Conservation (phyloP, 495 filamentous ascomycete species). For the Pyrenopolyporus hunteri region DNA sequence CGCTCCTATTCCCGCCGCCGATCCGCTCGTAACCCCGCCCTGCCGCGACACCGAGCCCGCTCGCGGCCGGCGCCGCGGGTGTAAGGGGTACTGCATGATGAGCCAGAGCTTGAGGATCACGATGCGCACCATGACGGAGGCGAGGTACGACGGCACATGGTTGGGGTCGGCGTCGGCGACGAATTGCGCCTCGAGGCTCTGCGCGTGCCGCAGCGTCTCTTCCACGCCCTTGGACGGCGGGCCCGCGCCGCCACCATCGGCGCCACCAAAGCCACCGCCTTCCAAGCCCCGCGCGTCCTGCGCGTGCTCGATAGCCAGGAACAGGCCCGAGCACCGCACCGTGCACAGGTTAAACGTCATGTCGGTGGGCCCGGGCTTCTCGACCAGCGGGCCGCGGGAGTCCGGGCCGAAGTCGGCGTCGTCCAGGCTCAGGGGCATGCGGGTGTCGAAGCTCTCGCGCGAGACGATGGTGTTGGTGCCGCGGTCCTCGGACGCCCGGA, state of each 20-base stretch:
- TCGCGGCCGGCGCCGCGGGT: conserved; percentile 24
- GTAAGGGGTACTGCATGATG: conserved; percentile 65
- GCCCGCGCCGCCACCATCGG: no score
- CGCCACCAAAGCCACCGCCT: no score
- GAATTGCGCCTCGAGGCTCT: conserved; percentile 40
- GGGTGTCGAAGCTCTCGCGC: conserved; percentile 67
- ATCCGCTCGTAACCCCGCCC: no score
- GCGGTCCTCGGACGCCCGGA: conserved; percentile 75
- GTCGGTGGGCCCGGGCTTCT: conserved; percentile 65
- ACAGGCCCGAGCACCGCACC: conserved; percentile 62
- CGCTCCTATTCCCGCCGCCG: no score
- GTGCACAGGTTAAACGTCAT: conserved; percentile 71
- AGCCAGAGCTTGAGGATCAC: conserved; percentile 71
- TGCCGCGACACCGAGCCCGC: neutral
- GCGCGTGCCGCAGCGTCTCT: conserved; percentile 36
- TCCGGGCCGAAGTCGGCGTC: conserved; percentile 70
- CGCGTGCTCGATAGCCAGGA: conserved; percentile 40
- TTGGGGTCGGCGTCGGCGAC: conserved; percentile 35
- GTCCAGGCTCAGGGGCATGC: conserved; percentile 68
- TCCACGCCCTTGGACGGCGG: conserved; percentile 31
- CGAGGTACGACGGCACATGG: conserved; percentile 35
- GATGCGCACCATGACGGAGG: conserved; percentile 50
- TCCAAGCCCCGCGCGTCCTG: conserved; percentile 11
- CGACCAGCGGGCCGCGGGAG: conserved; percentile 53
- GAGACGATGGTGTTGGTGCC: conserved; percentile 70